Conservation (phyloP, 2,329 filamentous ascomycete genomes). For the Colletotrichum somersetense region DNA sequence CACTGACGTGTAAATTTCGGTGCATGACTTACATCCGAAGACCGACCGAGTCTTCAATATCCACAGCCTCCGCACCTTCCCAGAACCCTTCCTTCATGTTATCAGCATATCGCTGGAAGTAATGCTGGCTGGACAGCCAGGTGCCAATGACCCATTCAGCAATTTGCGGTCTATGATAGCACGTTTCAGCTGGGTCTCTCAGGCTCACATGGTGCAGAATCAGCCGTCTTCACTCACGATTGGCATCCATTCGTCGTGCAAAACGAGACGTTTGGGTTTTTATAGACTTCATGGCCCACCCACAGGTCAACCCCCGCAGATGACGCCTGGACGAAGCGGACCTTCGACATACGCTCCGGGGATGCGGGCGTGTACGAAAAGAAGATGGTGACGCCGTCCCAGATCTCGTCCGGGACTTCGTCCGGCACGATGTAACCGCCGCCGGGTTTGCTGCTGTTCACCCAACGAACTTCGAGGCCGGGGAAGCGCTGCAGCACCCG, state of each 20-base stretch:
- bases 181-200: neutral
- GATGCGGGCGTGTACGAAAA: slow-evolving; percentile 50
- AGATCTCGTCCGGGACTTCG: slow-evolving; percentile 49
- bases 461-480: slow-evolving; percentile 54
- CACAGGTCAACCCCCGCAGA: slow-evolving; percentile 60
- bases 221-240: slow-evolving; percentile 49
- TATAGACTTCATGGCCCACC: slow-evolving; percentile 51
- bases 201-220: fast-evolving
- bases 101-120: slow-evolving; percentile 48
- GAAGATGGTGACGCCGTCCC: slow-evolving; percentile 58
- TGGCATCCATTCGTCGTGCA: slow-evolving; percentile 58
- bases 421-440: slow-evolving; percentile 44
- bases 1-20: neutral
- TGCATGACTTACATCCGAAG: slow-evolving; percentile 50
- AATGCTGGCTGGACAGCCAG: slow-evolving; percentile 51
- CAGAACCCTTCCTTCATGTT: slow-evolving; percentile 46
- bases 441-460: slow-evolving; percentile 42
- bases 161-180: slow-evolving; percentile 51
- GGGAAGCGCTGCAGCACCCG: slow-evolving; percentile 52
- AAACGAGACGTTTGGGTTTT: slow-evolving; percentile 53
- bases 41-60: slow-evolving; percentile 50
- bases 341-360: slow-evolving; percentile 48
- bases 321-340: slow-evolving; percentile 60
- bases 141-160: slow-evolving; percentile 57
- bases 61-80: slow-evolving; percentile 1